Percentiles rank a stretch among this genome's conserved stretches.
These are phyloP conservation scores for Nakataea oryzae DNA, from an alignment of 2,329 filamentous ascomycete genomes.

Conservation along the genomic window DNA sequence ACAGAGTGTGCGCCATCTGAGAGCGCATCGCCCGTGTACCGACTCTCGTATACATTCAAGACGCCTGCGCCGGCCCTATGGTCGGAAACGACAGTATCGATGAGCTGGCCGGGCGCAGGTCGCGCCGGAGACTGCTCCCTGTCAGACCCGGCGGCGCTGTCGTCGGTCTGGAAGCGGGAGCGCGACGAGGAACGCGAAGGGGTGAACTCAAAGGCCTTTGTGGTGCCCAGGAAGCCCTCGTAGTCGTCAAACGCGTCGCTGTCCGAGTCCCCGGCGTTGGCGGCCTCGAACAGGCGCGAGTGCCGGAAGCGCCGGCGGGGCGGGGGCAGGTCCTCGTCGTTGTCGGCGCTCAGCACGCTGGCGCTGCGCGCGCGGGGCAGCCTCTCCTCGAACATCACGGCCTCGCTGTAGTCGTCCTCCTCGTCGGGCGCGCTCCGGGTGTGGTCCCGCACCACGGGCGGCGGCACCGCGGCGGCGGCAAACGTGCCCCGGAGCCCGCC, in stretches of 20 bases:
- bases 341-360: neutral
- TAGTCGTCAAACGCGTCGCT: neutral
- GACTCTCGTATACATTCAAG: neutral
- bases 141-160: neutral
- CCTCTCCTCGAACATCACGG: neutral
- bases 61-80: neutral
- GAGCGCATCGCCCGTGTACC: neutral
- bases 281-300: neutral
- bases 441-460: neutral
- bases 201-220: neutral
- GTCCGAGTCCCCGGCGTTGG: neutral
- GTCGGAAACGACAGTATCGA: neutral
- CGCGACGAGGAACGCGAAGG: neutral
- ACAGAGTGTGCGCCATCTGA: neutral
- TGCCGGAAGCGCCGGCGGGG: neutral
- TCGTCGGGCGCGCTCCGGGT: neutral
- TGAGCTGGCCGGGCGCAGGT: neutral
- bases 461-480: too few relatives aligned
- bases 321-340: too few relatives aligned
- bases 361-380: neutral
- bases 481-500: neutral
- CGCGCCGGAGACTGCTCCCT: neutral
- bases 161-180: neutral
- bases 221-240: neutral
- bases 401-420: neutral